Conservation (phyloP, 495 filamentous ascomycete genomes). For the Lasiosphaeria miniovina region DNA sequence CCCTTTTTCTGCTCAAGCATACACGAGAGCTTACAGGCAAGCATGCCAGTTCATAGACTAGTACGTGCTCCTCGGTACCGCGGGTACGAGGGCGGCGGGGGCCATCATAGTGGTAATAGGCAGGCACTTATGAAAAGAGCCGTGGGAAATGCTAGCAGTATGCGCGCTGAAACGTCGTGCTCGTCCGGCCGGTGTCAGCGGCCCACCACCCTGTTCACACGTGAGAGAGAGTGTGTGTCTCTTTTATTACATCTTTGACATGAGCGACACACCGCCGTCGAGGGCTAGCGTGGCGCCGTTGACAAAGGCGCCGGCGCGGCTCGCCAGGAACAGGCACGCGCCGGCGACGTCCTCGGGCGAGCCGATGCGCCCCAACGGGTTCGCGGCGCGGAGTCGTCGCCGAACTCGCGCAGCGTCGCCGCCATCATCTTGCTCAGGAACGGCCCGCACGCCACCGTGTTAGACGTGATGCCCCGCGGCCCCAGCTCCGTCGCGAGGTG, state of each 20-base stretch:
- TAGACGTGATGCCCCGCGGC: slow-evolving; percentile 58
- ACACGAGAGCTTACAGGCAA: no score
- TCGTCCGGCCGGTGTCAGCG: no score
- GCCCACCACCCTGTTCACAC: no score
- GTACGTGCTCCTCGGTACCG: no score
- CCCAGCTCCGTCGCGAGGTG: slow-evolving; percentile 71
- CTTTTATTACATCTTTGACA: slow-evolving; percentile 28
- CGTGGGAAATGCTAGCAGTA: no score
- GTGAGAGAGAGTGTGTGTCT: no score
- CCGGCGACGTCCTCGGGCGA: slow-evolving; percentile 71
- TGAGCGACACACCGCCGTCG: slow-evolving; percentile 58
- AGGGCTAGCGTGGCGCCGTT: slow-evolving; percentile 74
- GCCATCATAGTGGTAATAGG: no score
- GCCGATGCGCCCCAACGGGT: slow-evolving; percentile 72
- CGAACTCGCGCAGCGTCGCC: slow-evolving; percentile 58
- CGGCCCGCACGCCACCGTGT: slow-evolving; percentile 67
- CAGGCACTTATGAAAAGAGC: no score
- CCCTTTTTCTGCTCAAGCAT: no score
- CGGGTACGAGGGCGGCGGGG: no score
- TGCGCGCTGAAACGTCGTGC: no score
- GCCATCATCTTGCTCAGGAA: slow-evolving; percentile 86
- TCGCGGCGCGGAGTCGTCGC: slow-evolving; percentile 57
- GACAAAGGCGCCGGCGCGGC: slow-evolving; percentile 67
- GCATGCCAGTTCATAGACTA: no score
- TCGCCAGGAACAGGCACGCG: slow-evolving; percentile 69